phyloP scores from a whole-genome alignment of 1,284 basidiomycete species.

The Ustilago sp. region DNA sequence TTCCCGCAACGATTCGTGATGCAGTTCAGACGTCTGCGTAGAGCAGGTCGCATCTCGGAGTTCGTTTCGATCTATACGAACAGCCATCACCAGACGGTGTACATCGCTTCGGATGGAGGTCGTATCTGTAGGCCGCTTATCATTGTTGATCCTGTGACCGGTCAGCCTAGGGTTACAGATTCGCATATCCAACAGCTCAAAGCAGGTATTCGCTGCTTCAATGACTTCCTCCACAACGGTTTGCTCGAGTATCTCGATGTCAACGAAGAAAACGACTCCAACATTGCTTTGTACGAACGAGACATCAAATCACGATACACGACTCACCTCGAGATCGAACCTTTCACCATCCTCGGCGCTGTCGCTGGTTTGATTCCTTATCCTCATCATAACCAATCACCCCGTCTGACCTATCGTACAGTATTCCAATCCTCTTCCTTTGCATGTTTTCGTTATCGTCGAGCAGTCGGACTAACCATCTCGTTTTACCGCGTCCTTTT shows the following conservation, averaged over 20 bases:
- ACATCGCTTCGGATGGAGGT: slow-evolving; percentile 97
- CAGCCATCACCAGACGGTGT: slow-evolving; percentile 91
- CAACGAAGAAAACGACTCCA: slow-evolving; percentile 98
- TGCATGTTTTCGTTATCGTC: neutral
- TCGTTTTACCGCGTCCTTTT: too few species aligned
- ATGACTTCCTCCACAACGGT: slow-evolving; percentile 93
- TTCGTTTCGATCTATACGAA: slow-evolving; percentile 98
- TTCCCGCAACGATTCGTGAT: slow-evolving; percentile 86
- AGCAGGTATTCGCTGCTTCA: slow-evolving; percentile 82
- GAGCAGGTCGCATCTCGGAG: slow-evolving; percentile 91
- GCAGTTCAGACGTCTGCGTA: slow-evolving; percentile 90
- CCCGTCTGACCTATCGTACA: slow-evolving; percentile 86
- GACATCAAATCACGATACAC: slow-evolving; percentile 80
- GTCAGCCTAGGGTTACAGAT: slow-evolving; percentile 80
- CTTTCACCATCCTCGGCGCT: slow-evolving; percentile 96
- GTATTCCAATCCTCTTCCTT: neutral
- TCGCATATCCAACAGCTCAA: slow-evolving; percentile 87
- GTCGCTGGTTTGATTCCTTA: slow-evolving; percentile 99
- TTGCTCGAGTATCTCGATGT: slow-evolving; percentile 99
- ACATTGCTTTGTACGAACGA: slow-evolving; percentile 93
- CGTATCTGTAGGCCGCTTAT: slow-evolving; percentile 98
- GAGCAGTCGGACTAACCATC: too few species aligned
- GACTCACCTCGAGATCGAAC: slow-evolving; percentile 99
- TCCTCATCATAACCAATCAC: slow-evolving; percentile 99
- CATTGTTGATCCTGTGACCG: slow-evolving; percentile 83